Evolutionary conservation across 805 yeast genomes (phyloP).

Genomic region (Wickerhamomyces rabaulensis): DNA sequence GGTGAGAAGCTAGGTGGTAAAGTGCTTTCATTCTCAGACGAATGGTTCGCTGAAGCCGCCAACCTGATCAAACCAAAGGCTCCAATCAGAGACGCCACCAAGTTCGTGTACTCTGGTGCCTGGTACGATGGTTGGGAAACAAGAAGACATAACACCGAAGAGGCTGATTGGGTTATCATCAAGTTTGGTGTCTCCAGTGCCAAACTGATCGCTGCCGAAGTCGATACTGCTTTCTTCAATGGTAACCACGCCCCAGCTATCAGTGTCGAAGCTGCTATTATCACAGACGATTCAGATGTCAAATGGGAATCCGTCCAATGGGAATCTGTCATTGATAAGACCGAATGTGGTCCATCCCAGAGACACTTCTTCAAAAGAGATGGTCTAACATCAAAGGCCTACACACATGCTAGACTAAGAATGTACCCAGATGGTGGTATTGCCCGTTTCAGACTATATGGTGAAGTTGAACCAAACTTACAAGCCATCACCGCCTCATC

Average conservation of each 20-base stretch:
- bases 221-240: conserved; percentile 90
- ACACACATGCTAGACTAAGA: conserved; percentile 75
- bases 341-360: conserved; percentile 87
- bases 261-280: conserved; percentile 69
- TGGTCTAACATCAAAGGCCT: conserved; percentile 51
- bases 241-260: conserved; percentile 95
- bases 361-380: conserved; percentile 74
- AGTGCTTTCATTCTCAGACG: conserved; percentile 68
- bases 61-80: conserved; percentile 77
- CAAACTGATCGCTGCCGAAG: conserved; percentile 71
- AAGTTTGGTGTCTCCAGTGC: conserved; percentile 84
- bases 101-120: conserved; percentile 81
- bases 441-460: conserved; percentile 89
- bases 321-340: conserved; percentile 63
- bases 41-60: conserved; percentile 92
- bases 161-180: conserved; percentile 83
- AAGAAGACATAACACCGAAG: conserved; percentile 81
- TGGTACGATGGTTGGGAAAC: conserved; percentile 99
- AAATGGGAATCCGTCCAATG: conserved; percentile 34
- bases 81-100: conserved; percentile 77
- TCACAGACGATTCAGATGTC: conserved; percentile 24
- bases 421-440: conserved; percentile 99
- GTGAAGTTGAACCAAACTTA: conserved; percentile 69
- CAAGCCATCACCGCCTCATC: conserved; percentile 29
- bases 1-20: conserved; percentile 82